Conservation (phyloP, 352 stramenopile species). For the Lagenidium giganteum region DNA sequence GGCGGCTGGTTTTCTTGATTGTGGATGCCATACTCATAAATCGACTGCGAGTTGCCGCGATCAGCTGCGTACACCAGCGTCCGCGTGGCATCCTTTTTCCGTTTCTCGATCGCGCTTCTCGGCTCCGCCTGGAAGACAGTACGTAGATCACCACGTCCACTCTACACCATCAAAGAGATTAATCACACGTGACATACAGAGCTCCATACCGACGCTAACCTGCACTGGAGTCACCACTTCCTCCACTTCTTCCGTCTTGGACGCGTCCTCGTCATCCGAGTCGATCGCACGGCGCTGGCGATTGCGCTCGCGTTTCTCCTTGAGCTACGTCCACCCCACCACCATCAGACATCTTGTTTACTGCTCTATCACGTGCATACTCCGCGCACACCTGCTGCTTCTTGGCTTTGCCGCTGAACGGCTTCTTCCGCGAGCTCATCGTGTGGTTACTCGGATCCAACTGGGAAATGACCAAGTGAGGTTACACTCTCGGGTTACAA, state of each 20-base stretch:
- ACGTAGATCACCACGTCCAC: constrained; percentile 43
- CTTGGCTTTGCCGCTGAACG: constrained; percentile 86
- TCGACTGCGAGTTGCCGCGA: constrained; percentile 61
- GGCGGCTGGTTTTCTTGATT: constrained; percentile 48
- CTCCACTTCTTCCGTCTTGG: constrained; percentile 16
- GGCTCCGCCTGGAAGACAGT: constrained; percentile 69
- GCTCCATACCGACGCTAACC: constrained; percentile 1
- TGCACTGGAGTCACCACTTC: background rate
- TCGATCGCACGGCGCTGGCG: constrained; percentile 18
- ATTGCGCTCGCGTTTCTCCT: constrained; percentile 71
- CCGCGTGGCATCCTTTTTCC: constrained; percentile 69
- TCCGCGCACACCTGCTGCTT: constrained; percentile 61
- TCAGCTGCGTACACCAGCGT: constrained; percentile 50
- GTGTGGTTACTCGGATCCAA: too few species aligned
- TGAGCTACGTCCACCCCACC: constrained; percentile 28
- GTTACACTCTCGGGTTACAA: too few species aligned
- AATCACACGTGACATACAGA: background rate
- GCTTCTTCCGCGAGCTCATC: constrained; percentile 58
- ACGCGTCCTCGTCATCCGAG: constrained; percentile 15
- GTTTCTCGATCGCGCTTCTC: constrained; percentile 43
- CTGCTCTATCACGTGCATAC: background rate
- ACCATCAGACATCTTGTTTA: background rate
- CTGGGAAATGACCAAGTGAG: too few species aligned
- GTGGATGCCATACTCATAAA: constrained; percentile 64
- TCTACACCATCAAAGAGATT: constrained; percentile 6